Base-by-base conservation (phyloP, 2,329 filamentous ascomycete species). In the Coccinonectria pachysandricola region DNA sequence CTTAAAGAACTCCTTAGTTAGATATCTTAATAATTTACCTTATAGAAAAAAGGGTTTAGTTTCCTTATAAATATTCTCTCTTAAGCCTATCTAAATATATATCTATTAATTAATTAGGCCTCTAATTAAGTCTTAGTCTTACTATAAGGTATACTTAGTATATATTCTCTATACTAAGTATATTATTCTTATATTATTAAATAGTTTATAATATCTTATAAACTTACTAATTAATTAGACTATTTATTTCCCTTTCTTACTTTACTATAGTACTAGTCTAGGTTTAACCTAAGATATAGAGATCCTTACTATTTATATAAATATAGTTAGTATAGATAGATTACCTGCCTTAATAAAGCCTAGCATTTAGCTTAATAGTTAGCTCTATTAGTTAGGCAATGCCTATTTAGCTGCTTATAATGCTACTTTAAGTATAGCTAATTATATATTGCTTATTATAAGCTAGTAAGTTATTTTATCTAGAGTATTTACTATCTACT, bases 131-230 rank as follows among this genome's bases (percentile, higher is more conserved):
- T 19, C 10, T 19, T 19, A 7, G 10, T 19, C 7, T 19, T 19
- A 19, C 10, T 7, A 19, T 7, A 19, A 10, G 7, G 10, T 19
- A 19, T 19, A 7, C 10, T 19, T 19, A 12, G 17, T 23, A 15
- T 23, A 7, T 28, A 28, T 4, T 16, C 23, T 13, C 8, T n/a
- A 17, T 23, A 22, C 11, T 23, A 12, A 23, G 10, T 19, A 19
- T 19, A 19, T 7, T 19, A 19, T 19, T 19, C 7, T 19, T 7
- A 19, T 19, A 7, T 19, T 19, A 19, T 7, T 19, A 7, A 19
- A 19, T 19, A 19, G 7, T 19, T 19, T 19, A 7, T 19, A 7
- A 7, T 19, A 19, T 7, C 7, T 19, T 19, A 19, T 7, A 19
- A 7, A 19, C 10, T 7, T 19, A 19, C 10, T 7, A 19, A 19